phyloP scores from a whole-genome alignment of 2,329 filamentous ascomycete species.

The Pestalotiopsis sp. region DNA sequence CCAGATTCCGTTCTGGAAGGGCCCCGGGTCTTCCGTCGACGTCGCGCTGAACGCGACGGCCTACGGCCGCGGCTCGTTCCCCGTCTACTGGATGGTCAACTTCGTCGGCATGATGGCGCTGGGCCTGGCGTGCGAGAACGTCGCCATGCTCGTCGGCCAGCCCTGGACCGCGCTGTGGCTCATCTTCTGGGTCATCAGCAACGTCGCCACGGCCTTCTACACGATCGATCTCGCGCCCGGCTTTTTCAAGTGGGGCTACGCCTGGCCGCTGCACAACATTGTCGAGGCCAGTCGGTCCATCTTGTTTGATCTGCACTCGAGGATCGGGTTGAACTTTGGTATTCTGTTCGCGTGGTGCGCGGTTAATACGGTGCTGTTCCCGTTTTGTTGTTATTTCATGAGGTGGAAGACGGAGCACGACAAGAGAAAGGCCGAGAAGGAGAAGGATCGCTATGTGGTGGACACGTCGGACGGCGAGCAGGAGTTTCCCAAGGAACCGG shows the following conservation, averaged over 20 bases:
- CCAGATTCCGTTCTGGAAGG: constrained; percentile 61
- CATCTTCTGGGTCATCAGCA: constrained; percentile 70
- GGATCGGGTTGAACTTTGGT: constrained; percentile 63
- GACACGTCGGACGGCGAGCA: constrained; percentile 25
- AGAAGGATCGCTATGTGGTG: constrained; percentile 30
- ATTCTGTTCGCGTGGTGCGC: constrained; percentile 61
- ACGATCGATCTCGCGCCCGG: constrained; percentile 57
- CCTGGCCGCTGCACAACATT: constrained; percentile 65
- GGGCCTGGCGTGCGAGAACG: constrained; percentile 66
- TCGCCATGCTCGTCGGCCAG: constrained; percentile 62
- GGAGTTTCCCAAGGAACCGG: constrained; percentile 30
- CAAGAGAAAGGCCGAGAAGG: constrained; percentile 24
- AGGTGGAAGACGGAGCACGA: constrained; percentile 40
- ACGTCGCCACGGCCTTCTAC: constrained; percentile 64
- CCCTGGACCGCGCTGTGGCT: constrained; percentile 65
- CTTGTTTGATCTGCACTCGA: constrained; percentile 60
- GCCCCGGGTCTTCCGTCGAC: constrained; percentile 38
- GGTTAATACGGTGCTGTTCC: constrained; percentile 56
- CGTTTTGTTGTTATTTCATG: constrained; percentile 46
- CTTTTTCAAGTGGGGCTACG: constrained; percentile 66
- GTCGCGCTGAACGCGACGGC: constrained; percentile 45
- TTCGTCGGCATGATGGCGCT: constrained; percentile 65
- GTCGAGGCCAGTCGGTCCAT: constrained; percentile 62
- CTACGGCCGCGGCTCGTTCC: constrained; percentile 60
- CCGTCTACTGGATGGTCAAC: constrained; percentile 67